Conservation (phyloP, 345 rosid genomes). For the Gynandropsis gynandra region DNA sequence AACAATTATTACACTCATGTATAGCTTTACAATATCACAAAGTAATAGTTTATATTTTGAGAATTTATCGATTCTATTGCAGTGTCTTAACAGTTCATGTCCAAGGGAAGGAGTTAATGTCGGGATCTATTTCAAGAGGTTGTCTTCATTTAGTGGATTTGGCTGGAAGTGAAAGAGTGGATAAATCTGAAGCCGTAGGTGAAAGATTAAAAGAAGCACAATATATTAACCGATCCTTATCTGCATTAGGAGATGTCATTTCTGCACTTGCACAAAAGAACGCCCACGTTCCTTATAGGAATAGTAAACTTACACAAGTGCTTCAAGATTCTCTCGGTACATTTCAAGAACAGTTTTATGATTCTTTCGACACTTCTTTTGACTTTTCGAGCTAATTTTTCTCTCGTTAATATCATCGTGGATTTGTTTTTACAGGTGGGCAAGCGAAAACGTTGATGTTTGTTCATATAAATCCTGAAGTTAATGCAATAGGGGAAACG, state of each 20-base stretch:
- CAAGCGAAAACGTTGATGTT: constrained; percentile 97
- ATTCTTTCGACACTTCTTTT: background rate
- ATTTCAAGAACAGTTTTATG: constrained; percentile 1
- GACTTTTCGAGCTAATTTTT: background rate
- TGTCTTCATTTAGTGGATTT: constrained; percentile 95
- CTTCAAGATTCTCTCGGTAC: constrained; percentile 89
- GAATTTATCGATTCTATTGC: constrained; percentile 12
- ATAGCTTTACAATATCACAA: background rate
- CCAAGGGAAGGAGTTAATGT: constrained; percentile 69
- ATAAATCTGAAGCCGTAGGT: constrained; percentile 91
- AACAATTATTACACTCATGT: background rate
- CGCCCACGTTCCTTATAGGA: constrained; percentile 83
- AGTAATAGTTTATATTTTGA: background rate
- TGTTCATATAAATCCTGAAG: constrained; percentile 88
- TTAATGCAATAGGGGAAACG: constrained; percentile 78
- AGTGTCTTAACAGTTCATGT: constrained; percentile 92
- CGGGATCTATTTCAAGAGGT: constrained; percentile 79
- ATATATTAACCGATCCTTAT: constrained; percentile 82
- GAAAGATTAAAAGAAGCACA: constrained; percentile 98
- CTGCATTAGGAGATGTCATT: constrained; percentile 93
- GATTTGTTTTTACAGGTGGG: constrained; percentile 54
- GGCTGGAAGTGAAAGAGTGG: constrained; percentile 98
- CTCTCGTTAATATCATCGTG: constrained; percentile 7
- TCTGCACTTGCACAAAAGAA: constrained; percentile 95
- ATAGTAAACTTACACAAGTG: constrained; percentile 97